Percentiles rank a stretch among this genome's conserved stretches.
Conservation (phyloP, 2,329 filamentous ascomycete genomes). For the Tolypocladium amazonense region DNA sequence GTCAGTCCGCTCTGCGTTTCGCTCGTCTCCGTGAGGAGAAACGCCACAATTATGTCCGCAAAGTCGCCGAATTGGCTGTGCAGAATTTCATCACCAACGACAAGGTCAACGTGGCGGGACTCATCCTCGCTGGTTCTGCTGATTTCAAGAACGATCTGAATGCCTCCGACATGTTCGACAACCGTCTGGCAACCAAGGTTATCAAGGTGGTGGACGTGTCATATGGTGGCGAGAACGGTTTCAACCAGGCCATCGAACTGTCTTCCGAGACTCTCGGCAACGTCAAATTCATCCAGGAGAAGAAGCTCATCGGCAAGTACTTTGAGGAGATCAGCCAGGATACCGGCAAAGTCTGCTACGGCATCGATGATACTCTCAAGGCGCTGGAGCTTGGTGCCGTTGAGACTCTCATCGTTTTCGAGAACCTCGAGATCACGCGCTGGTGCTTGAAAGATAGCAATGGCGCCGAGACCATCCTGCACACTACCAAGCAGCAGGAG, state of each 20-base stretch:
- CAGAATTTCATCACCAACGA: constrained; percentile 98
- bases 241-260: constrained; percentile 98
- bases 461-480: constrained; percentile 63
- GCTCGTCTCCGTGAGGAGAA: constrained; percentile 98
- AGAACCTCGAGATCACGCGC: constrained; percentile 91
- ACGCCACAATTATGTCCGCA: constrained; percentile 98
- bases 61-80: constrained; percentile 93
- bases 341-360: constrained; percentile 93
- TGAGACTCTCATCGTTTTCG: constrained; percentile 90
- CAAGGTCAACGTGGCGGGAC: constrained; percentile 93
- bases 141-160: constrained; percentile 99
- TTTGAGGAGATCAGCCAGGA: constrained; percentile 99
- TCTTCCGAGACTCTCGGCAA: constrained; percentile 93
- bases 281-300: constrained; percentile 99
- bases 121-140: constrained; percentile 92
- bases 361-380: constrained; percentile 95
- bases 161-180: constrained; percentile 93
- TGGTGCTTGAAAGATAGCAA: constrained; percentile 77
- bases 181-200: constrained; percentile 83
- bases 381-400: constrained; percentile 91
- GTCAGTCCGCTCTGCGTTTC: constrained; percentile 98
- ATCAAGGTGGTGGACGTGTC: constrained; percentile 99
- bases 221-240: constrained; percentile 97
- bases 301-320: constrained; percentile 98
- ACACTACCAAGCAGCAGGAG: constrained; percentile 77